A percentile compares a stretch with the other conserved stretches of the same genome.
Evolutionary conservation across 441 rosid species (phyloP).

Genomic region (Brassica balearica): DNA sequence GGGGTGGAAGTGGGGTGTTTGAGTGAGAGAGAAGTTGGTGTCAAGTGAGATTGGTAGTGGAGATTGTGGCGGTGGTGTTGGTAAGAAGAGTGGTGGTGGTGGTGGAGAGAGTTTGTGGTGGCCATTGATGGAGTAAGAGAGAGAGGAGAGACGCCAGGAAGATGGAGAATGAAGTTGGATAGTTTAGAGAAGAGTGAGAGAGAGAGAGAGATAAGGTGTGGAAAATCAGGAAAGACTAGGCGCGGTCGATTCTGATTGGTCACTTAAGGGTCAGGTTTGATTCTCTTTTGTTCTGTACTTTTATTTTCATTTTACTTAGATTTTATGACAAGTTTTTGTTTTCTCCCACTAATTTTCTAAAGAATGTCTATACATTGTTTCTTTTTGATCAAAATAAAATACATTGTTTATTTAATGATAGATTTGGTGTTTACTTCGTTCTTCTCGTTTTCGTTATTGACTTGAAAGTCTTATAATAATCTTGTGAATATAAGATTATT

Average conservation of each 20-base stretch:
- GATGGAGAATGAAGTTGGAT: constrained; percentile 40
- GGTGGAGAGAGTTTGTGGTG: constrained; percentile 55
- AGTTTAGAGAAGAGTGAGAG: constrained; percentile 35
- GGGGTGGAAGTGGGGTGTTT: constrained; percentile 46
- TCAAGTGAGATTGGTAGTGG: constrained; percentile 40
- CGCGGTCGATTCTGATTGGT: constrained; percentile 62
- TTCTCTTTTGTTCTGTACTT: constrained; percentile 38
- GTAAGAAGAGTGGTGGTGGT: constrained; percentile 35
- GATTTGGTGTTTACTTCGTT: constrained; percentile 26
- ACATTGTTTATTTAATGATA: background rate
- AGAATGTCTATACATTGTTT: background rate
- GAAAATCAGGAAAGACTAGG: constrained; percentile 46
- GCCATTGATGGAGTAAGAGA: constrained; percentile 44
- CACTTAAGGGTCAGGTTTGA: constrained; percentile 57
- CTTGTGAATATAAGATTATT: background rate
- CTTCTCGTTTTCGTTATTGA: constrained; percentile 18
- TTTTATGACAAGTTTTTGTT: background rate
- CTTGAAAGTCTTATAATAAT: constrained; percentile 23
- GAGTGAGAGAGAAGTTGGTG: constrained; percentile 49
- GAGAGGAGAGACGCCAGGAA: constrained; percentile 33
- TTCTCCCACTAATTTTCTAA: background rate
- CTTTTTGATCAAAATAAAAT: too few relatives aligned
- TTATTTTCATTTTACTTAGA: background rate
- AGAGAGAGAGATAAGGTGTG: constrained; percentile 35
- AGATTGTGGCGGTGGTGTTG: constrained; percentile 42